These are phyloP conservation scores for Coemansia furcata DNA, from an alignment of 192 early-diverging fungal genomes.

Conservation along the genomic window DNA sequence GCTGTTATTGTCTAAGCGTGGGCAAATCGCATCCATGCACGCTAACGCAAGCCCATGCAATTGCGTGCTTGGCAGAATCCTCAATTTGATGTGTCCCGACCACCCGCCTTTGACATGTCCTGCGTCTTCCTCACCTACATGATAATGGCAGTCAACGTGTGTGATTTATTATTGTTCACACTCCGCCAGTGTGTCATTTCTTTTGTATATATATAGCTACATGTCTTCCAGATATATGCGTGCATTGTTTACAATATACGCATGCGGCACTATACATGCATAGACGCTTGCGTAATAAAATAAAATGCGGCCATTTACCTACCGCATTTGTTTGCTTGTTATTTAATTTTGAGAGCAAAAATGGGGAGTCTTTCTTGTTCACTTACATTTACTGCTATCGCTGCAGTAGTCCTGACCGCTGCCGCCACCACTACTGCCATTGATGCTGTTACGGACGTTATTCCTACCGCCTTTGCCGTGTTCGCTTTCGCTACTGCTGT, in stretches of 20 bases:
- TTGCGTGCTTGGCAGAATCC: conserved; percentile 5
- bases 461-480: not conserved
- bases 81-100: conserved; percentile 38
- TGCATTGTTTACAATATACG: conserved; percentile 4
- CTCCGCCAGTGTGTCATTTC: not conserved
- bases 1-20: conserved; percentile 5
- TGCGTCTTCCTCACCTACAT: conserved; percentile 8
- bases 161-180: not conserved
- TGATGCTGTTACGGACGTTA: conserved; percentile 1
- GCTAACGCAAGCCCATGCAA: conserved; percentile 6
- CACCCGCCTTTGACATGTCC: conserved; percentile 49
- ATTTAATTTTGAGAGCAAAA: not conserved
- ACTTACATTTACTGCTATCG: conserved; percentile 10
- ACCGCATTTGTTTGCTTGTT: conserved; percentile 15
- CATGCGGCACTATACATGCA: not conserved
- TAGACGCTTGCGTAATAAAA: not conserved
- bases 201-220: not conserved
- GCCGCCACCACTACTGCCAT: conserved; percentile 7
- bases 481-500: conserved; percentile 23
- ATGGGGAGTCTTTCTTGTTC: not conserved
- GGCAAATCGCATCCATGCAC: conserved; percentile 25
- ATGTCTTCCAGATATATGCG: not conserved
- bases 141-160: not conserved
- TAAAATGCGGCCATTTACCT: not conserved
- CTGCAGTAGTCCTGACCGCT: conserved; percentile 11